phyloP scores from a whole-genome alignment of 805 yeast species.

The Wickerhamomyces chambardii region DNA sequence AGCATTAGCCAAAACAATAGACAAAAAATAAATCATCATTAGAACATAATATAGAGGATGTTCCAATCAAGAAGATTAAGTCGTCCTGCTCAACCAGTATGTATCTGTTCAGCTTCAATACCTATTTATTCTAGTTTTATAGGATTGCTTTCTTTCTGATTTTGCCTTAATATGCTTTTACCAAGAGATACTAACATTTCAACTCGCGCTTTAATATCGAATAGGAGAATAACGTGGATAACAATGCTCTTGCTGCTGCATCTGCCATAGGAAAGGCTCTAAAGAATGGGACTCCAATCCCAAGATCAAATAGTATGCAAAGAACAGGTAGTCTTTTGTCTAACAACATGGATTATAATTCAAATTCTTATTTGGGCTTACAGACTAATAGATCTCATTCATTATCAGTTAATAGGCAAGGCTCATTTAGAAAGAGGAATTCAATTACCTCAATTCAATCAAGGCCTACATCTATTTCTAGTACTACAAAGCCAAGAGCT shows the following conservation, averaged over 20 bases:
- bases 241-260: conserved; percentile 59
- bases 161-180: too few relatives aligned
- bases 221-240: conserved; percentile 22
- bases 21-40: too few relatives aligned
- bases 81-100: too few relatives aligned
- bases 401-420: conserved; percentile 1
- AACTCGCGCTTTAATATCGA: too few relatives aligned
- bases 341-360: conserved; percentile 4
- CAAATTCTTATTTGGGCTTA: conserved; percentile 14
- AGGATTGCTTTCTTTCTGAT: too few relatives aligned
- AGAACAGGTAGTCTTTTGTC: conserved; percentile 11
- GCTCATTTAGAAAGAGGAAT: neutral
- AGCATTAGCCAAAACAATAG: too few relatives aligned
- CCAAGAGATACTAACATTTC: too few relatives aligned
- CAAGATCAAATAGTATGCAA: conserved; percentile 18
- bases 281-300: conserved; percentile 21
- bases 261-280: conserved; percentile 43
- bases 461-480: conserved; percentile 2
- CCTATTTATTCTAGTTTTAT: too few relatives aligned
- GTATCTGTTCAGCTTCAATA: too few relatives aligned
- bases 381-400: conserved; percentile 13
- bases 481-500: neutral
- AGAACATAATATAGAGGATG: too few relatives aligned
- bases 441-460: neutral
- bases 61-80: too few relatives aligned